phyloP scores from a whole-genome alignment of 2,329 filamentous ascomycete species.

The Hypoxylon sp. region DNA sequence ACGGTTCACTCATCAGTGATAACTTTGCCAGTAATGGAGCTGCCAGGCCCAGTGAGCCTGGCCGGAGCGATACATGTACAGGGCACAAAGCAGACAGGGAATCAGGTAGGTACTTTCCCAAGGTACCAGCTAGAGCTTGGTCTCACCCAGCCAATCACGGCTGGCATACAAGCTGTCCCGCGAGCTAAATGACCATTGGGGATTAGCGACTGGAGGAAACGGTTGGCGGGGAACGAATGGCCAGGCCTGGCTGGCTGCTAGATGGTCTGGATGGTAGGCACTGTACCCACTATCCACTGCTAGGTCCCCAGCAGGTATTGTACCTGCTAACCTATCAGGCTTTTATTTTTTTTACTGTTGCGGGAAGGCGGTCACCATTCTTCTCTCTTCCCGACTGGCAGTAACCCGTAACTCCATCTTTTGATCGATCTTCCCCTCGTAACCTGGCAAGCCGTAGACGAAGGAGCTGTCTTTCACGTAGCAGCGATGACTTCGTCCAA shows the following conservation, averaged over 20 bases:
- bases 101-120: background rate
- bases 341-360: constrained; percentile 27
- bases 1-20: too few relatives aligned
- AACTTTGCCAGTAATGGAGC: too few relatives aligned
- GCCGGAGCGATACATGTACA: too few relatives aligned
- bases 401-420: constrained; percentile 22
- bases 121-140: constrained; percentile 11
- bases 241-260: constrained; percentile 20
- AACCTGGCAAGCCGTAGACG: constrained; percentile 50
- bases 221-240: constrained; percentile 19
- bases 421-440: background rate
- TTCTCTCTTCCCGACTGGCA: constrained; percentile 34
- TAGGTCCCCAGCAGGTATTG: too few relatives aligned
- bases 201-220: constrained; percentile 17
- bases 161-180: constrained; percentile 20
- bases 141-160: constrained; percentile 18
- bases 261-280: too few relatives aligned
- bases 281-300: too few relatives aligned
- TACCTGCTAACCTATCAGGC: constrained; percentile 18
- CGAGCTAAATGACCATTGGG: constrained; percentile 6
- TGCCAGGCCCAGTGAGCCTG: too few relatives aligned
- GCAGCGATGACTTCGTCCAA: constrained; percentile 69
- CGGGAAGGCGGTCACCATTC: constrained; percentile 28
- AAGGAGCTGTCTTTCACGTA: constrained; percentile 62
- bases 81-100: constrained; percentile 17